phyloP scores from a whole-genome alignment of 192 early-diverging fungal species.

The Rhizophagus clarus region DNA sequence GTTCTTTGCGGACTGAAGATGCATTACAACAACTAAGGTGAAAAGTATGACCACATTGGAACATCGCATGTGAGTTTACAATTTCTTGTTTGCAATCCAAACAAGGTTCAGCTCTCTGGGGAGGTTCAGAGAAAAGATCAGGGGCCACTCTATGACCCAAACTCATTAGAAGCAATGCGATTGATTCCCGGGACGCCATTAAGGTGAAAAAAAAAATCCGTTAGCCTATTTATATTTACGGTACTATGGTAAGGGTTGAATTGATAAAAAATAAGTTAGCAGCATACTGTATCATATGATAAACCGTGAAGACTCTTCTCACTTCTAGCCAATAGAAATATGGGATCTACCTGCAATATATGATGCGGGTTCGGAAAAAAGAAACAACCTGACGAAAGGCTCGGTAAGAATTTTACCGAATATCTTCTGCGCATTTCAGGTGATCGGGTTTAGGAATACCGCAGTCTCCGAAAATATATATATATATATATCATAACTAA shows the following conservation, averaged over 20 bases:
- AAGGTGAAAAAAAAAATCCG: neutral
- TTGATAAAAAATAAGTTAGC: conserved; percentile 14
- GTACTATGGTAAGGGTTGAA: conserved; percentile 13
- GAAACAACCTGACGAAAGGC: too few species aligned
- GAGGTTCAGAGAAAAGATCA: conserved; percentile 19
- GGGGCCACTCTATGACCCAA: conserved; percentile 18
- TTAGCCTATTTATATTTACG: conserved; percentile 7
- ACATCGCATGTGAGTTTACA: conserved; percentile 25
- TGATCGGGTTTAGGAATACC: too few species aligned
- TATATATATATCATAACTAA: too few species aligned
- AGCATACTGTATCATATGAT: neutral
- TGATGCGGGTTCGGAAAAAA: too few species aligned
- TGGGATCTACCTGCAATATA: too few species aligned
- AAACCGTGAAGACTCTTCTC: too few species aligned
- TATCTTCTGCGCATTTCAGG: too few species aligned
- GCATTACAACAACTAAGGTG: neutral
- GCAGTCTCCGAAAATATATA: too few species aligned
- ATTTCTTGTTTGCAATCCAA: conserved; percentile 19
- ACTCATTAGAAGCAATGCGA: conserved; percentile 18
- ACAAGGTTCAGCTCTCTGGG: conserved; percentile 26
- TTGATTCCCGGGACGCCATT: conserved; percentile 13
- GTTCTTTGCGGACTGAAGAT: conserved; percentile 27
- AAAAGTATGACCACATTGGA: conserved; percentile 26
- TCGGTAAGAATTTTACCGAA: too few species aligned
- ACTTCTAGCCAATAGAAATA: too few species aligned